Percentiles rank a stretch among this genome's conserved stretches.
These are phyloP conservation scores for Pythium guiyangense DNA, from an alignment of 352 stramenopile genomes.

Conservation along the genomic window DNA sequence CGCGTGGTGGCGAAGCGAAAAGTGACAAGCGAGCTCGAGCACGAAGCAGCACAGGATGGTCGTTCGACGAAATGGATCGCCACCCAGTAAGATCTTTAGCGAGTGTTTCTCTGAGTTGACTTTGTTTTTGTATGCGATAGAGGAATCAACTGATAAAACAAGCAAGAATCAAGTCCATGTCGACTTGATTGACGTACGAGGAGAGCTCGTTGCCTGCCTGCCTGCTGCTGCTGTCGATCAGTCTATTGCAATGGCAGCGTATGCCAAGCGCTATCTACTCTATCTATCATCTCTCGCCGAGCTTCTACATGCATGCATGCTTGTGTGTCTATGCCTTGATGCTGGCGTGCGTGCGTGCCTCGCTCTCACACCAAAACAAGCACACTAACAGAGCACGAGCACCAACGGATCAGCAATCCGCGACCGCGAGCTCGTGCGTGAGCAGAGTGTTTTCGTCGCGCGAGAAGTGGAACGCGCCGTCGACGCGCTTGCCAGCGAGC, in stretches of 20 bases:
- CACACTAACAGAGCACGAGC: too few relatives aligned
- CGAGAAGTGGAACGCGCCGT: conserved; percentile 70
- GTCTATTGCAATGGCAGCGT: background rate
- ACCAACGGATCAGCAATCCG: conserved; percentile 1
- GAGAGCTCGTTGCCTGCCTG: too few relatives aligned
- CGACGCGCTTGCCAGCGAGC: conserved; percentile 56
- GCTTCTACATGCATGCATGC: background rate
- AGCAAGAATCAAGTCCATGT: too few relatives aligned
- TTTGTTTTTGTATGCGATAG: background rate
- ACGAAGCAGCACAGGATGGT: background rate
- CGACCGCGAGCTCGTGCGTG: conserved; percentile 26
- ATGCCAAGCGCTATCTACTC: too few relatives aligned
- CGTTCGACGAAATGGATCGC: background rate
- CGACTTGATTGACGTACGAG: too few relatives aligned
- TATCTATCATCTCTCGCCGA: background rate
- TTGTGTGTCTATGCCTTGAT: background rate
- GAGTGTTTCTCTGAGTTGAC: background rate
- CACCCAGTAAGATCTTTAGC: background rate
- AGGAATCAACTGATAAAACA: background rate
- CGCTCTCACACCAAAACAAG: too few relatives aligned
- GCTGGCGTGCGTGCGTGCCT: too few relatives aligned
- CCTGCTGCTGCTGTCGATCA: too few relatives aligned
- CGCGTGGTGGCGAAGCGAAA: conserved; percentile 3
- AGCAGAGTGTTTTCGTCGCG: conserved; percentile 68
- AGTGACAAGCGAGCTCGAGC: conserved; percentile 1